Percentiles rank a stretch among this genome's conserved stretches.
These are phyloP conservation scores for Calonectria pseudoreteaudii DNA, from an alignment of 2,329 filamentous ascomycete genomes.

Conservation along the genomic window DNA sequence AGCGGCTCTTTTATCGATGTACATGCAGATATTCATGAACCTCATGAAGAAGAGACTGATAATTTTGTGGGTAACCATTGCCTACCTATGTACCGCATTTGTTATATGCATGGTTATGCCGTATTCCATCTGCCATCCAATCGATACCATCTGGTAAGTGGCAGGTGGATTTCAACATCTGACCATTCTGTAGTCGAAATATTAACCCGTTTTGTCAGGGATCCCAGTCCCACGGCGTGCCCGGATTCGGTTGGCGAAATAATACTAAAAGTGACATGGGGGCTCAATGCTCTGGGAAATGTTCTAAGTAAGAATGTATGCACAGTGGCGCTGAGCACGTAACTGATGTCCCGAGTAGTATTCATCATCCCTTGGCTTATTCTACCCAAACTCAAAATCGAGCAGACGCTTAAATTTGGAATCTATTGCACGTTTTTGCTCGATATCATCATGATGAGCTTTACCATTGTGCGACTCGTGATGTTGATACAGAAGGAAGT, in stretches of 20 bases:
- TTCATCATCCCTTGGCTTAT: neutral
- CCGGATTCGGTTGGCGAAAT: neutral
- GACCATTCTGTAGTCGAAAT: too few species aligned
- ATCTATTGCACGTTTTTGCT: neutral
- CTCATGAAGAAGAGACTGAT: neutral
- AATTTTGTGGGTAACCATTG: neutral
- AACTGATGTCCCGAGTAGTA: neutral
- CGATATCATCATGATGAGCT: neutral
- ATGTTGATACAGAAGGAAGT: neutral
- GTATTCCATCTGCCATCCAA: neutral
- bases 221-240: neutral
- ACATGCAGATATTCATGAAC: neutral
- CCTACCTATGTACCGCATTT: neutral
- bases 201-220: neutral
- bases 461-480: neutral
- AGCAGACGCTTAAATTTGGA: neutral
- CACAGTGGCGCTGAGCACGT: too few species aligned
- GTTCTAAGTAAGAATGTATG: neutral
- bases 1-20: neutral
- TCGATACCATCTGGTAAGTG: neutral
- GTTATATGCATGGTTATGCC: neutral
- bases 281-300: neutral
- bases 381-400: neutral
- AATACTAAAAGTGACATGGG: neutral
- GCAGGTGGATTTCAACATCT: too few species aligned